These are phyloP conservation scores for Torulaspora franciscae DNA, from an alignment of 805 yeast genomes.

Conservation along the genomic window DNA sequence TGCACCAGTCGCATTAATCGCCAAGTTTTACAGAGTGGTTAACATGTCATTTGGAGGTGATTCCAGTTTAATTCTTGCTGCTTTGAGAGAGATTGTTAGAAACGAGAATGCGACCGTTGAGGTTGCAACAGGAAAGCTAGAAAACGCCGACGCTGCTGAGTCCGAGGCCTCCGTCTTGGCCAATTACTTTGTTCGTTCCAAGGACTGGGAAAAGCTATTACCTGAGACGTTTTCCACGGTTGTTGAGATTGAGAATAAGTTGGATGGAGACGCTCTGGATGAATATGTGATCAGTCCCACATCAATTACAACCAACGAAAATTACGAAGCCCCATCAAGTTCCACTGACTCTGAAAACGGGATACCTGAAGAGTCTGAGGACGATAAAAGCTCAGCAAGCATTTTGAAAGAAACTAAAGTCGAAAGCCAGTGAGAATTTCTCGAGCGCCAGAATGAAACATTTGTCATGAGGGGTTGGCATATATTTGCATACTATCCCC, in stretches of 20 bases:
- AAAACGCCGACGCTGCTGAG: conserved; percentile 1
- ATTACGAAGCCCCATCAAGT: not conserved
- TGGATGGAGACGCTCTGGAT: conserved; percentile 26
- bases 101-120: conserved; percentile 31
- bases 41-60: conserved; percentile 57
- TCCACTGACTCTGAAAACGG: not conserved
- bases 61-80: conserved; percentile 39
- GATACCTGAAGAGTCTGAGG: conserved; percentile 2
- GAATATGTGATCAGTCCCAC: conserved; percentile 18
- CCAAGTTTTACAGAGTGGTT: conserved; percentile 63
- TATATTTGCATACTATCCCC: too few species aligned
- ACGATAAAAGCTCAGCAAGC: conserved; percentile 1
- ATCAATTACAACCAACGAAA: not conserved
- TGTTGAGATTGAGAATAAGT: conserved; percentile 18
- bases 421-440: not conserved
- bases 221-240: conserved; percentile 21
- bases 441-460: not conserved
- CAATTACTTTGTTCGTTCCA: conserved; percentile 31
- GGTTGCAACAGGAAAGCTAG: conserved; percentile 22
- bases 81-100: conserved; percentile 33
- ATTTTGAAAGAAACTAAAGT: conserved; percentile 1
- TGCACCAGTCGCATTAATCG: conserved; percentile 28
- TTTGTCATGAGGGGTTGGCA: not conserved
- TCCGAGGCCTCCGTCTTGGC: conserved; percentile 13
- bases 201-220: conserved; percentile 25